Evolutionary conservation across 495 filamentous ascomycete species (phyloP), one percentile per base, ranked within the genome.

Genomic region (Saxophila tyrrhenica): DNA sequence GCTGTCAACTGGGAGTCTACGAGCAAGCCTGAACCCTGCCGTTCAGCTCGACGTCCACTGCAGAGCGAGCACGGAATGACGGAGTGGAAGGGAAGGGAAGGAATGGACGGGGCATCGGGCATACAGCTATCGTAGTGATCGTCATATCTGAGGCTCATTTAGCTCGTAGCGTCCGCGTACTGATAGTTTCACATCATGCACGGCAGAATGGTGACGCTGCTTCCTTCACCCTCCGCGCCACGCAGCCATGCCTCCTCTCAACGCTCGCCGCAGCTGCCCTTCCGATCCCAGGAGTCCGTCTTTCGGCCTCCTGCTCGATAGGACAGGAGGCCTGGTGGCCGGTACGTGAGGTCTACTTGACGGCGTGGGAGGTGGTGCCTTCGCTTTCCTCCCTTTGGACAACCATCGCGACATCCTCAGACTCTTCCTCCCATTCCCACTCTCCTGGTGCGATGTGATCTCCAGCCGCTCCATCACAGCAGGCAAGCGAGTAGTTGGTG

Each of bases 201-300:
- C n/a, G n/a, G n/a, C n/a, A n/a, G n/a, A n/a, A n/a, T n/a, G n/a
- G n/a, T n/a, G n/a, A n/a, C n/a, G n/a, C n/a, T n/a, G n/a, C n/a
- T n/a, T n/a, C n/a, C n/a, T n/a, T n/a, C n/a, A n/a, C n/a, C n/a
- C n/a, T n/a, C n/a, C n/a, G n/a, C 41, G 41, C 41, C 41, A 44
- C 16, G 41, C 3, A n/a, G 17, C 7, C 48, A 50, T 25, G 20
- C 29, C 49, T n/a, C 52, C 57, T 20, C 46, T 47, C 2, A 60
- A 35, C 19, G 45, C 52, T 41, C 48, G 46, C 48, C 45, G 50
- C 25, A 60, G 20, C 35, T 50, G 45, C 16, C 35, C 51, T 35
- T 59, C 56, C 21, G 44, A 59, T 16, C 51, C 56, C 32, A 21
- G 35, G 2, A 54, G 19, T 2, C 57, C 57, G 16, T 56, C 52